Evolutionary conservation across 768 basidiomycete species (phyloP), one percentile per base, ranked within the genome.

Genomic region (Aureoboletus auriporus): DNA sequence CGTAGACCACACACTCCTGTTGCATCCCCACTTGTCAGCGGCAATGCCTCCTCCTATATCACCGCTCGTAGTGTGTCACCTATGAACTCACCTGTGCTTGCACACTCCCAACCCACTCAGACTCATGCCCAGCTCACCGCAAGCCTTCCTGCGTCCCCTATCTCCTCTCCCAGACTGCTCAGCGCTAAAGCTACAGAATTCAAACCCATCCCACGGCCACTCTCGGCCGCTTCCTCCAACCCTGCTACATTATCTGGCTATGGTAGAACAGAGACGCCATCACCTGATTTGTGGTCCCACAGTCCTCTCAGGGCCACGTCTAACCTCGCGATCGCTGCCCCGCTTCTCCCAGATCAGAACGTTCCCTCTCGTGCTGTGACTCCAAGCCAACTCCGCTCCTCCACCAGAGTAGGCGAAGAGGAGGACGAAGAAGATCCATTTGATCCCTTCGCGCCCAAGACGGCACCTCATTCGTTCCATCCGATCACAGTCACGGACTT

Each of bases 161-260:
- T 92, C 10, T 86, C 88, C 0, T 91, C 92, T 2, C 90, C 93
- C 7, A 80, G 89, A 16, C 72, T 92, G 20, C 76, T 95, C 44
- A 94, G 85, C 59, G 93, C 93, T 37, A 94, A 93, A 69, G 92
- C 93, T 1, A 80, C 76, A 33, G 90, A 93, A 63, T 94, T 94
- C 69, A 87, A 83, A 56, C 93, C 93, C 14, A 84, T 88, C 33
- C 84, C 79, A 28, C 80, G 89, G 3, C 89, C 92, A 0, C 75
- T 90, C 26, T 87, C 86, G 8, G 84, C 89, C 2, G 29, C 82
- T 80, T 17, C 83, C 76, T 29, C 79, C 76, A 60, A 62, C 37
- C 65, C 83, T 78, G 43, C 76, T 68, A 48, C 79, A 74, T 6
- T 71, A 77, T 52, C 70, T 51, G 39, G 69, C 41, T 71, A 69